Evolutionary conservation across 1,284 basidiomycete species (phyloP).

Genomic region (Ganoderma leucocontextum): DNA sequence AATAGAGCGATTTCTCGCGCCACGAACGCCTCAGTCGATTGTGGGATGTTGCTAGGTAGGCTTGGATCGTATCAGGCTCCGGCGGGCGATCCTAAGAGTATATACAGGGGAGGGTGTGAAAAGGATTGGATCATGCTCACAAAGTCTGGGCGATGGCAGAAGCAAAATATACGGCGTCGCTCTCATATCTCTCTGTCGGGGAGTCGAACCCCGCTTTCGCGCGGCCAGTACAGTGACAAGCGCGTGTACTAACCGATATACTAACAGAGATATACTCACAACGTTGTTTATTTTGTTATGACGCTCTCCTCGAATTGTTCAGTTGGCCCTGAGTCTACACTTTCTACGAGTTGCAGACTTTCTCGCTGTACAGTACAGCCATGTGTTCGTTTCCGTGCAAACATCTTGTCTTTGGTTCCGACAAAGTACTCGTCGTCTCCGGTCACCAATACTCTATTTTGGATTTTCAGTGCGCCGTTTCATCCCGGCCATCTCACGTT

Average conservation of each 20-base stretch:
- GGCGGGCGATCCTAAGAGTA: too few species aligned
- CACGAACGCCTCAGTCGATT: too few species aligned
- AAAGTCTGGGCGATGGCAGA: too few species aligned
- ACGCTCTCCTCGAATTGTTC: neutral
- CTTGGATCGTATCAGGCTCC: too few species aligned
- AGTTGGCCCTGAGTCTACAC: neutral
- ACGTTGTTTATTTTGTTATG: neutral
- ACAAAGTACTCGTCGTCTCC: constrained; percentile 18
- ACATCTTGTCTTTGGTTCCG: constrained; percentile 18
- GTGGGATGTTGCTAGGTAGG: too few species aligned
- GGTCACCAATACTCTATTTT: constrained; percentile 29
- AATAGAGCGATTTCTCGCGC: too few species aligned
- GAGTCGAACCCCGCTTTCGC: constrained; percentile 53
- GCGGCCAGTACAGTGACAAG: constrained; percentile 31
- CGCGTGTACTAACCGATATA: constrained; percentile 19
- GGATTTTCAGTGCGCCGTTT: constrained; percentile 24
- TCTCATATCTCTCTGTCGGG: constrained; percentile 44
- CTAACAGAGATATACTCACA: constrained; percentile 9
- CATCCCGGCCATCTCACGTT: neutral
- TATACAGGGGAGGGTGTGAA: too few species aligned
- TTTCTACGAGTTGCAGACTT: neutral
- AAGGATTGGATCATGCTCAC: too few species aligned
- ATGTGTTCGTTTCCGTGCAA: constrained; percentile 27
- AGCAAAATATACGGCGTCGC: neutral
- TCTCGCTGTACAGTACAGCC: too few species aligned